Evolutionary conservation across 768 basidiomycete species (phyloP), one percentile per base, ranked within the genome.

Genomic region (Russula ochroleuca): DNA sequence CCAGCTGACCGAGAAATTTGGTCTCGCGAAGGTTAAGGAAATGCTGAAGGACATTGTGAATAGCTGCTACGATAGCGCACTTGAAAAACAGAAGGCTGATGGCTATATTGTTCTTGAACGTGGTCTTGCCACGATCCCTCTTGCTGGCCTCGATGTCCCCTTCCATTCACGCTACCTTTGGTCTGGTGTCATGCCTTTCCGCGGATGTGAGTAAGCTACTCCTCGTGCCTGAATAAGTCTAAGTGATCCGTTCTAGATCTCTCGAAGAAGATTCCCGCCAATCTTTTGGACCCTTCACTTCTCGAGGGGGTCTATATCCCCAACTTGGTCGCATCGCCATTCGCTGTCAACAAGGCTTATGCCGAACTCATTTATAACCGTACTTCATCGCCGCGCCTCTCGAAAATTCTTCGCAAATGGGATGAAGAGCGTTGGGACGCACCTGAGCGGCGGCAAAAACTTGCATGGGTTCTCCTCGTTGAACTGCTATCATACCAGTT

Each of bases 151-250:
- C 70, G 97, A 98, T 70, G 97, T 99, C 1, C 97, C 97, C 5
- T 99, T 99, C 91, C 97, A 99, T 75, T 98, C 97, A 4, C 90
- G 95, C 64, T 99, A 98, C 76, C 83, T 99, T 43, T 99, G 97
- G 97, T 95, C 95, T 17, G 94, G 94, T 72, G 94, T 97, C 33
- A 82, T 96, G 86, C 92, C 95, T 11, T 96, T 97, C 91, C 86
- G 94, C 69, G 92, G 93, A 61, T 97, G 91, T 94, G 72, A 77
- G 90, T 83, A 25, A n/a, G 38, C 40, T 43, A 52, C 52, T 58
- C 57, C 45, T 58, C 23, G 13, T 5, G 23, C 57, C 19, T 50
- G 25, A 28, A 19, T 25, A 21, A 31, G 7, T 4, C 35, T 61
- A 33, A 59, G 23, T 15, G 2, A 5, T 9, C 6, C 37, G 15